Base-by-base conservation (phyloP, 1,284 basidiomycete genomes). In the Dichomitus squalens region DNA sequence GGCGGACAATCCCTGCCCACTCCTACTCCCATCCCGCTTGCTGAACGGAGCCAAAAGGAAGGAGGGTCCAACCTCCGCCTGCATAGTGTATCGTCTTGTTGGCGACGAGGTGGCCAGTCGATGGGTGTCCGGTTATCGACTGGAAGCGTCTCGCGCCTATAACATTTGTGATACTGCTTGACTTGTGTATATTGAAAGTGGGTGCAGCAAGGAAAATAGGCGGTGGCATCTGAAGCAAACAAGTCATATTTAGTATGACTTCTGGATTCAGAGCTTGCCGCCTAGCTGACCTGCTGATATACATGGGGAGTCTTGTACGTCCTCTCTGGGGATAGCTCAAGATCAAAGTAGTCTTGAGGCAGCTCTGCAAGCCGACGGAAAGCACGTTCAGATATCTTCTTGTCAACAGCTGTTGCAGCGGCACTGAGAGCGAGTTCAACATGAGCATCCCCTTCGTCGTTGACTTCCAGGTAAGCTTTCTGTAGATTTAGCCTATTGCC, bases 21-120 rank as follows among this genome's bases (percentile, higher is more conserved):
- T n/a, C n/a, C n/a, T n/a, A n/a, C n/a, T n/a, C n/a, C n/a, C n/a
- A n/a, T n/a, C n/a, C n/a, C n/a, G n/a, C n/a, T n/a, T n/a, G n/a
- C n/a, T n/a, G n/a, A n/a, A n/a, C n/a, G n/a, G n/a, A n/a, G n/a
- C n/a, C n/a, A n/a, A n/a, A n/a, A n/a, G n/a, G n/a, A n/a, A n/a
- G n/a, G n/a, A n/a, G n/a, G n/a, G n/a, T n/a, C n/a, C n/a, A n/a
- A 57, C 61, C 41, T 23, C 52, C 49, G 5, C 43, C 52, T 38
- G 60, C 57, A 35, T 56, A 23, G 14, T 55, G n/a, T 3, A 55
- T n/a, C 3, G 27, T 35, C 23, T 20, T 33, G 7, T 25, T 8
- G 2, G n/a, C 1, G 20, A 47, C 29, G n/a, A 47, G 29, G 8
- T 29, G 29, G 29, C 4, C n/a, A 21, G 29, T 4, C 6, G 44